These are phyloP conservation scores for Penicillium brasilianum DNA, from an alignment of 2,329 filamentous ascomycete species.

Conservation along the genomic window DNA sequence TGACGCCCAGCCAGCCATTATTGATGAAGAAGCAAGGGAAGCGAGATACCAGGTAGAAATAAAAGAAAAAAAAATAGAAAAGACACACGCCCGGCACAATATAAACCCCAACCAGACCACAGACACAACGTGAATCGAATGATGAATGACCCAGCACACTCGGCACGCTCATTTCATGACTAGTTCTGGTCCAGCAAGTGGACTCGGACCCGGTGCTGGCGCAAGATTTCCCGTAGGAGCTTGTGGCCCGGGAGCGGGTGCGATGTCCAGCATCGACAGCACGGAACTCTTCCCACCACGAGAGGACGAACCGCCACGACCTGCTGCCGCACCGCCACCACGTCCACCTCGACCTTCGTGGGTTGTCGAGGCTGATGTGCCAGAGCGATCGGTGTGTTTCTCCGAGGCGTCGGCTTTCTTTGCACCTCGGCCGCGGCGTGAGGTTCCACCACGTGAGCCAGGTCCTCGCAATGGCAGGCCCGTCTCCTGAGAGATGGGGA, in stretches of 20 bases:
- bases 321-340: constrained; percentile 30
- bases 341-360: constrained; percentile 38
- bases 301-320: constrained; percentile 18
- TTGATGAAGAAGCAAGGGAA: not conserved
- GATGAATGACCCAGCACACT: not conserved
- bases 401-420: constrained; percentile 72
- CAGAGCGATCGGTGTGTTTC: constrained; percentile 61
- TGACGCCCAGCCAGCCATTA: not conserved
- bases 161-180: constrained; percentile 35
- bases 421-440: constrained; percentile 81
- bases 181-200: constrained; percentile 34
- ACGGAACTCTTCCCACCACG: constrained; percentile 14
- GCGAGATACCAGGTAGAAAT: not conserved
- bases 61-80: not conserved
- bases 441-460: constrained; percentile 75
- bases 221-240: constrained; percentile 18
- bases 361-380: constrained; percentile 25
- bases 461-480: constrained; percentile 72
- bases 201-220: constrained; percentile 31
- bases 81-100: not conserved
- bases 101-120: not conserved
- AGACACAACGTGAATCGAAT: not conserved
- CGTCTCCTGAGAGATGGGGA: constrained; percentile 87
- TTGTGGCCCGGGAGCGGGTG: constrained; percentile 31
- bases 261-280: constrained; percentile 37